A percentile compares a stretch with the other conserved stretches of the same genome.
Evolutionary conservation across 2,329 filamentous ascomycete species (phyloP).

Genomic region (Fusarium nanum): DNA sequence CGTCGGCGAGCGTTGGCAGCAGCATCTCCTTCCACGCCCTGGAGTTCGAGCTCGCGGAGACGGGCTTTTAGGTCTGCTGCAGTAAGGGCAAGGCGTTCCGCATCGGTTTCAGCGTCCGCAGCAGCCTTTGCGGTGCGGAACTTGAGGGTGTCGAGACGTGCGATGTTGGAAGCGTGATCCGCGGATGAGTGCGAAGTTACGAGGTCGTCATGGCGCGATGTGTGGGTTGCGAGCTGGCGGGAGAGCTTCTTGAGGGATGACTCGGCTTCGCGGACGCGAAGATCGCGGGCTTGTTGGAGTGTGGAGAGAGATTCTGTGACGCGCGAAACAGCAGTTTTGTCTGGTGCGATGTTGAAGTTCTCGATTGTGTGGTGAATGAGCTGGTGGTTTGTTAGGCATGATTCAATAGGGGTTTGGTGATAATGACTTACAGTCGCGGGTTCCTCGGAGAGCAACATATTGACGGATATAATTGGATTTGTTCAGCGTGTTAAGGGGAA

Average conservation of each 20-base stretch:
- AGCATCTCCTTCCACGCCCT: constrained; percentile 80
- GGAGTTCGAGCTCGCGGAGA: constrained; percentile 84
- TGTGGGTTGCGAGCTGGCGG: constrained; percentile 79
- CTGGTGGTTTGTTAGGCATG: constrained; percentile 56
- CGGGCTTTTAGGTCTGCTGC: constrained; percentile 78
- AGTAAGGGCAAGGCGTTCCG: constrained; percentile 87
- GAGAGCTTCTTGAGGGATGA: constrained; percentile 76
- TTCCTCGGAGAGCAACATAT: constrained; percentile 94
- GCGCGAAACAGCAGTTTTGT: constrained; percentile 85
- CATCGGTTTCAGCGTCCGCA: constrained; percentile 90
- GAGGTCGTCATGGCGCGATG: constrained; percentile 81
- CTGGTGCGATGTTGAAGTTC: constrained; percentile 94
- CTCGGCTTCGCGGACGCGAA: constrained; percentile 79
- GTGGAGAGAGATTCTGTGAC: constrained; percentile 85
- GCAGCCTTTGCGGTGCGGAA: constrained; percentile 95
- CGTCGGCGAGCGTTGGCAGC: constrained; percentile 46
- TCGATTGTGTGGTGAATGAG: constrained; percentile 91
- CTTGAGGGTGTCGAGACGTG: constrained; percentile 90
- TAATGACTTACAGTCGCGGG: constrained; percentile 77
- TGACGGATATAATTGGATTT: constrained; percentile 50
- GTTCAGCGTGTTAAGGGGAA: too few relatives aligned
- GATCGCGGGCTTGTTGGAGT: constrained; percentile 84
- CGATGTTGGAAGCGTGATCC: constrained; percentile 84
- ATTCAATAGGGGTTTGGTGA: not conserved
- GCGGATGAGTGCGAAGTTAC: constrained; percentile 79